These are phyloP conservation scores for Cephalotrichum gorgonifer DNA, from an alignment of 2,329 filamentous ascomycete species.

Conservation along the genomic window DNA sequence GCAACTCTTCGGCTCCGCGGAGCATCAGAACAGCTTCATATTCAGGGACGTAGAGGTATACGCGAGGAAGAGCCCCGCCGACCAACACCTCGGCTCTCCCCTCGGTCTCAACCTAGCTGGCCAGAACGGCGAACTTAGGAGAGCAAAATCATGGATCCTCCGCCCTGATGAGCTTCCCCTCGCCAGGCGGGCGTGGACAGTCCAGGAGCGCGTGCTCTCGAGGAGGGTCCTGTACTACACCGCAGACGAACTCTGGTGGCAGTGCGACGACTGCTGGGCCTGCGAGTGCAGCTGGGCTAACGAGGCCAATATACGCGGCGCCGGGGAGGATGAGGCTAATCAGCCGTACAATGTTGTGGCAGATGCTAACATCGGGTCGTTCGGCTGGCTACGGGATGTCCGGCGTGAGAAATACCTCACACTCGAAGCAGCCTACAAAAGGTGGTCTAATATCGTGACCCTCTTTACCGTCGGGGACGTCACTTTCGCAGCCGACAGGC, in stretches of 20 bases:
- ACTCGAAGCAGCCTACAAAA: background rate
- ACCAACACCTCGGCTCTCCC: background rate
- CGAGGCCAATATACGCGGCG: background rate
- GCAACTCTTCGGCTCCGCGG: background rate
- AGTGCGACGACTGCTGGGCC: constrained; percentile 7
- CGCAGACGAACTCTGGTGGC: constrained; percentile 9
- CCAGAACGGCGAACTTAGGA: background rate
- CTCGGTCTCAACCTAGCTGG: background rate
- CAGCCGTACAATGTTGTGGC: background rate
- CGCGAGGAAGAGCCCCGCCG: background rate
- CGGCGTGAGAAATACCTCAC: background rate
- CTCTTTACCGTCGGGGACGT: constrained; percentile 15
- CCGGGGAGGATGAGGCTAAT: background rate
- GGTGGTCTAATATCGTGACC: constrained; percentile 17
- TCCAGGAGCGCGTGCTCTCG: constrained; percentile 8
- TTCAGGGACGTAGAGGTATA: background rate
- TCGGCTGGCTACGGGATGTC: background rate
- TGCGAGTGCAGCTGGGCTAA: background rate
- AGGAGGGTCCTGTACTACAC: constrained; percentile 4
- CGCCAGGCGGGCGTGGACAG: constrained; percentile 7
- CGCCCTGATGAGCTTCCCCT: background rate
- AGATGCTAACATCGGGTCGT: constrained; percentile 6
- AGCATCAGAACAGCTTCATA: background rate
- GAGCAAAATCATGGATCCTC: background rate
- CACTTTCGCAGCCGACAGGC: constrained; percentile 12